phyloP scores from a whole-genome alignment of 1,284 basidiomycete genomes.

The Papiliotrema fonsecae region DNA sequence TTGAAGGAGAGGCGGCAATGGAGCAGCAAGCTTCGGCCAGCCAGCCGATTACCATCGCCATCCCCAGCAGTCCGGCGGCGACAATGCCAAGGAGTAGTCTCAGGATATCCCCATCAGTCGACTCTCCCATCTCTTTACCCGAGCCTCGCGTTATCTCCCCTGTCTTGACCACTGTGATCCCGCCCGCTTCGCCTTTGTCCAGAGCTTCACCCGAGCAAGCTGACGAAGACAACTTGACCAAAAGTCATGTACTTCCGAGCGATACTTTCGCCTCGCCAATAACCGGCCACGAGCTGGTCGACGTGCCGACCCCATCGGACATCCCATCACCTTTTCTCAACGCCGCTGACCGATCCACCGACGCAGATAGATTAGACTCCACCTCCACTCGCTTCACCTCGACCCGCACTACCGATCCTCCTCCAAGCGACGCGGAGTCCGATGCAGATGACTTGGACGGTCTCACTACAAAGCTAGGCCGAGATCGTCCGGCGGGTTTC shows the following conservation, averaged over 20 bases:
- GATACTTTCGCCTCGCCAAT: no score
- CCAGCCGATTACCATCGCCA: not conserved
- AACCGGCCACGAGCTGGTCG: not conserved
- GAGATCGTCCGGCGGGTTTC: not conserved
- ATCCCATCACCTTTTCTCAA: conserved; percentile 1
- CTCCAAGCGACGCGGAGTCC: not conserved
- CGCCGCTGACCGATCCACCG: not conserved
- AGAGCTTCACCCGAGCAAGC: no score
- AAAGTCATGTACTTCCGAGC: no score
- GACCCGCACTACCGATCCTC: not conserved
- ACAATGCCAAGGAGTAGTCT: not conserved
- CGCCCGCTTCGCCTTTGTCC: no score
- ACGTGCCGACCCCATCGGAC: not conserved
- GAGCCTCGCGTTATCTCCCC: not conserved
- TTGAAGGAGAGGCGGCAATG: not conserved
- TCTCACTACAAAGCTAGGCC: not conserved
- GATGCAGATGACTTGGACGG: not conserved
- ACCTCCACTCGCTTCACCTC: not conserved
- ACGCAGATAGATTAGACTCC: not conserved
- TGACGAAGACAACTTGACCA: no score
- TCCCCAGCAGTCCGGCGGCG: not conserved
- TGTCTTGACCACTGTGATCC: not conserved
- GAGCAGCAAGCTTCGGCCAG: not conserved
- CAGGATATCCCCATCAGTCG: not conserved
- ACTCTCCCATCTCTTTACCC: not conserved